Evolutionary conservation across 768 basidiomycete species (phyloP).

Genomic region (Hemileccinum rubropunctum): DNA sequence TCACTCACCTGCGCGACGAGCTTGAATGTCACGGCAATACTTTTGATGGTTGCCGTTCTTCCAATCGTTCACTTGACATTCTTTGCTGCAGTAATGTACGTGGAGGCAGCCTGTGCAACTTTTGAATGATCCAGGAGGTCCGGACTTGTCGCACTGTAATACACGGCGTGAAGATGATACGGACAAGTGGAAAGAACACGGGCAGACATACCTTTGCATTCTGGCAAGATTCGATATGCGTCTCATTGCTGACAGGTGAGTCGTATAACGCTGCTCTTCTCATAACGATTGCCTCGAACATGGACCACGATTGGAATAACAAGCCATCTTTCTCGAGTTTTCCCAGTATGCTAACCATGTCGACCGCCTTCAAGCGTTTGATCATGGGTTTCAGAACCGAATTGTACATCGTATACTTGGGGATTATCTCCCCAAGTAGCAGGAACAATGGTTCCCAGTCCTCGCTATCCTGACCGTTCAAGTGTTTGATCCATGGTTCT

Average conservation of each 20-base stretch:
- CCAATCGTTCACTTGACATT: slow-evolving; percentile 32
- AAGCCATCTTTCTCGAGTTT: slow-evolving; percentile 16
- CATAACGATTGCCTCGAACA: slow-evolving; percentile 20
- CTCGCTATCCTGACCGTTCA: slow-evolving; percentile 18
- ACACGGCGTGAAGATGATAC: background rate
- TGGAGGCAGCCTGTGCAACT: slow-evolving; percentile 28
- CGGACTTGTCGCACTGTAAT: slow-evolving; percentile 24
- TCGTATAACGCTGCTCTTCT: slow-evolving; percentile 13
- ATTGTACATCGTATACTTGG: slow-evolving; percentile 26
- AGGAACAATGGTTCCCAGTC: slow-evolving; percentile 30
- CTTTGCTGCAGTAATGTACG: slow-evolving; percentile 30
- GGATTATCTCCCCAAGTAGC: slow-evolving; percentile 22
- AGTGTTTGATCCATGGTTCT: slow-evolving; percentile 25
- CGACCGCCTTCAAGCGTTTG: slow-evolving; percentile 14
- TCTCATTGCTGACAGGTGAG: slow-evolving; percentile 4
- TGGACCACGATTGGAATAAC: slow-evolving; percentile 19
- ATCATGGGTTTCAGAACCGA: slow-evolving; percentile 17
- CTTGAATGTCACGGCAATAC: slow-evolving; percentile 28
- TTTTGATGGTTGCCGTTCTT: slow-evolving; percentile 25
- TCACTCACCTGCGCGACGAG: slow-evolving; percentile 22
- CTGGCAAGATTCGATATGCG: slow-evolving; percentile 24
- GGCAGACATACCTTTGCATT: slow-evolving; percentile 18
- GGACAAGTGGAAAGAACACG: background rate
- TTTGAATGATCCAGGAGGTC: slow-evolving; percentile 26
- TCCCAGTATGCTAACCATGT: slow-evolving; percentile 7